Base-by-base conservation (phyloP, 2,329 filamentous ascomycete species). In the Chrysosporium queenslandicum region DNA sequence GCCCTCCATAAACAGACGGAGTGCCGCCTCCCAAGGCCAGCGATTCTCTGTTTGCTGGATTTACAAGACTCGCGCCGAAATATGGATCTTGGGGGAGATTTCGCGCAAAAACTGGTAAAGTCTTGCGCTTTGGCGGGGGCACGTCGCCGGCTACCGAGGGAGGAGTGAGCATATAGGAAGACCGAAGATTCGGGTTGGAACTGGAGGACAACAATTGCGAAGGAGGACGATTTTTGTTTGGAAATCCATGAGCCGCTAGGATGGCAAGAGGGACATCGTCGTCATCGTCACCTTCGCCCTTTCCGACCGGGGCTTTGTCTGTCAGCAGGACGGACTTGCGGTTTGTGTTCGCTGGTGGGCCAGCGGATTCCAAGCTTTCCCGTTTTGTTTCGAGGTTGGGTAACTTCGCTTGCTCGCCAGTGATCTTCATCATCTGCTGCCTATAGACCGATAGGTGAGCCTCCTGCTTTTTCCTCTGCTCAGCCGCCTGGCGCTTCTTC, bases 401-500 rank as follows among this genome's bases (percentile, higher is more conserved):
- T 3, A 76, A 3, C n/a, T 56, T 55, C 34, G 30, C 16, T 23
- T 48, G 36, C 36, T 91, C 87, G 45, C 89, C 89, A 0, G 88
- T 94, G 27, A 92, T 85, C 70, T 94, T 94, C 86, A 91, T 94
- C 89, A 94, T 95, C 68, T 92, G 86, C 66, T 95, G 89, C 53
- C 89, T 81, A 67, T 94, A 94, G 1, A 94, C 84, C 1, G 87
- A 79, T 74, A 95, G 83, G 65, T 92, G 87, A 11, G 89, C 89
- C 68, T 94, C 87, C 65, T 95, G 89, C 73, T 90, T 92, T 61
- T 82, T 80, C 57, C 89, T 77, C 65, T 92, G 87, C 65, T 83
- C 86, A 16, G 84, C 81, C 43, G 85, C 76, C 63, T 86, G 78
- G 63, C 77, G 84, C 25, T 81, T 80, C 63, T 86, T 87, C 62